These are phyloP conservation scores for Fusarium hainanense DNA, from an alignment of 2,329 filamentous ascomycete species.

Conservation along the genomic window DNA sequence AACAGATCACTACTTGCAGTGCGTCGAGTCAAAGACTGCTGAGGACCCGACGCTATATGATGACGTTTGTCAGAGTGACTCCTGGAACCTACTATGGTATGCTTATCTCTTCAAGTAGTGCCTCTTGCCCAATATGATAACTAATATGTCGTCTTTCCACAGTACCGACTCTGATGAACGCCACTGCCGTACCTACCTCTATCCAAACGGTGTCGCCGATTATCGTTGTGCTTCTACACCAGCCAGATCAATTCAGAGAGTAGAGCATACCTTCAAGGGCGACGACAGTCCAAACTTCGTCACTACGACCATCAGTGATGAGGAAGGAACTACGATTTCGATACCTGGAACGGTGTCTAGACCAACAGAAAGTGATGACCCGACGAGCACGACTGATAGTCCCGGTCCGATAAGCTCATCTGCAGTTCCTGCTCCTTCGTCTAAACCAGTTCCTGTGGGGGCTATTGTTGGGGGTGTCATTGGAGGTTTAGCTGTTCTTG, in stretches of 20 bases:
- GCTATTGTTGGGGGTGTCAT: neutral
- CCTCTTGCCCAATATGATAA: accelerated
- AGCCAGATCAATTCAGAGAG: neutral
- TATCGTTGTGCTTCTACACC: neutral
- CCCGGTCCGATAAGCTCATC: neutral
- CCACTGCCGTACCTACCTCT: neutral
- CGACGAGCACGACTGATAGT: neutral
- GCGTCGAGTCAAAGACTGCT: accelerated
- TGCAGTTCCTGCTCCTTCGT: neutral
- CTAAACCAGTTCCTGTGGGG: neutral
- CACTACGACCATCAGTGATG: neutral
- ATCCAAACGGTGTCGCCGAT: neutral
- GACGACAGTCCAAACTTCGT: neutral
- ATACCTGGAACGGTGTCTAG: accelerated
- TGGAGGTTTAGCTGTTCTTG: neutral
- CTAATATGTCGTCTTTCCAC: accelerated
- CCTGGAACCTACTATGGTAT: neutral
- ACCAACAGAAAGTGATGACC: accelerated
- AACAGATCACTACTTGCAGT: accelerated
- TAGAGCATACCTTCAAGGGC: neutral
- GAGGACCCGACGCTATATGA: neutral
- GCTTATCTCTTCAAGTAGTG: neutral
- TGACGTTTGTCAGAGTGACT: neutral
- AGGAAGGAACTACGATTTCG: too few relatives aligned
- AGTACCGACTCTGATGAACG: neutral